Base-by-base conservation (phyloP, 2,329 filamentous ascomycete genomes). In the Hypomyces perniciosus region DNA sequence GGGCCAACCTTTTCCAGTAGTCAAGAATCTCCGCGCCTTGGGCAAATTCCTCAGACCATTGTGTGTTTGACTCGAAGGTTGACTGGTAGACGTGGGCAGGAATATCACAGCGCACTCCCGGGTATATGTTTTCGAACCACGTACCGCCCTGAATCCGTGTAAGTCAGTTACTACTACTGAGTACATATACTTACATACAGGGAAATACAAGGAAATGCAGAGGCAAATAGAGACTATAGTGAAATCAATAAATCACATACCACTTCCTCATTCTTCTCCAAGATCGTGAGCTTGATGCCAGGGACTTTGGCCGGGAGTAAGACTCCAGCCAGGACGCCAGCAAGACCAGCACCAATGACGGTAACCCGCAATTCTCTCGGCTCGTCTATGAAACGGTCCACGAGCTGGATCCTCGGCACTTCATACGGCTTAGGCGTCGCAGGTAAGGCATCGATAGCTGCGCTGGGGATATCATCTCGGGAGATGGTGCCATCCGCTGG, bases 61-160 rank as follows among this genome's bases (percentile, higher is more conserved):
- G 73, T 0, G 76, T 78, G 50, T 88, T 88, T 1, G 84, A 83
- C 6, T 74, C 72, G 62, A 87, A 88, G 0, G 80, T 82, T 6
- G 78, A 79, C 60, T 88, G 84, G 58, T 89, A 89, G 20, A 84
- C 82, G 62, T 86, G 82, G 0, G 83, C 78, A 0, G 85, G 83
- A 10, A 88, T 79, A 29, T 88, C 84, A 57, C 85, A 88, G 39
- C 81, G 71, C 1, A 85, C 81, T 2, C 83, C 84, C 0, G 83
- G 83, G 55, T 86, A 86, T 4, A 72, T 62, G 49, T 79, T 80
- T 53, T 78, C 76, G 44, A 76, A 71, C 77, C 76, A 80, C 4
- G 74, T 79, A 1, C 77, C 76, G 30, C 75, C 75, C 71, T 75
- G 43, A 12, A 33, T 12, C 1, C 13, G 31, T 9, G 10, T 26